Conservation (phyloP, 352 stramenopile genomes). For the Phytophthora boehmeriae region DNA sequence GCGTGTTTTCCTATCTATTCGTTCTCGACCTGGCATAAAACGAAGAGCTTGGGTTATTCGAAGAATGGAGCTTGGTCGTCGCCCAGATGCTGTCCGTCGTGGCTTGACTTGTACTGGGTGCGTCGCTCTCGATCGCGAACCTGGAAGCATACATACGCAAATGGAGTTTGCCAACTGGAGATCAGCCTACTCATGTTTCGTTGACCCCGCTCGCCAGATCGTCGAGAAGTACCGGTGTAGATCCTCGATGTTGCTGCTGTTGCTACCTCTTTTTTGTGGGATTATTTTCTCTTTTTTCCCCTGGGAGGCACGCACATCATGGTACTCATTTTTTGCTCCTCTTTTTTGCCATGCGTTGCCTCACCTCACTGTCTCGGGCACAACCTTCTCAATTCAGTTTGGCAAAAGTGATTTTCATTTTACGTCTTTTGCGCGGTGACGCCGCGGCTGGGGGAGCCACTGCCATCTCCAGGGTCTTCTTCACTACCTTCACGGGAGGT, state of each 20-base stretch:
- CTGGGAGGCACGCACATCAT: constrained; percentile 22
- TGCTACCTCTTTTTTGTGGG: constrained; percentile 37
- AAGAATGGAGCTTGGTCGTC: constrained; percentile 11
- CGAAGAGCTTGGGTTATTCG: constrained; percentile 13
- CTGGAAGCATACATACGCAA: constrained; percentile 27
- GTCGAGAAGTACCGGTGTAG: constrained; percentile 21
- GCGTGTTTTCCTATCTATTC: constrained; percentile 49
- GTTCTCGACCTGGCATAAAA: constrained; percentile 15
- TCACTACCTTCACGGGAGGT: constrained; percentile 45
- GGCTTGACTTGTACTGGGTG: constrained; percentile 12
- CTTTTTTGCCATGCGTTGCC: constrained; percentile 49
- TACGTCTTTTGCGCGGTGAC: constrained; percentile 88
- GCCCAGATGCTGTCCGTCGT: constrained; percentile 1
- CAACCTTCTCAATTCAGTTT: constrained; percentile 83
- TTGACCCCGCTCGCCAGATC: constrained; percentile 16
- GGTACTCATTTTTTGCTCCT: constrained; percentile 38
- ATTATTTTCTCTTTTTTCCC: constrained; percentile 36
- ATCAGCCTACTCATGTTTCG: constrained; percentile 18
- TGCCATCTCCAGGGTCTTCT: constrained; percentile 46
- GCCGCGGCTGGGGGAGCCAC: constrained; percentile 49
- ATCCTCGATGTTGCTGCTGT: constrained; percentile 31
- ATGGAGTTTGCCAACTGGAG: constrained; percentile 14
- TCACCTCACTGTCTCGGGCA: constrained; percentile 27
- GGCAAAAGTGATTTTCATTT: constrained; percentile 93
- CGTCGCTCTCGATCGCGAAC: constrained; percentile 18